Conservation (phyloP, 2,329 filamentous ascomycete species). For the Clarireedia sp. region DNA sequence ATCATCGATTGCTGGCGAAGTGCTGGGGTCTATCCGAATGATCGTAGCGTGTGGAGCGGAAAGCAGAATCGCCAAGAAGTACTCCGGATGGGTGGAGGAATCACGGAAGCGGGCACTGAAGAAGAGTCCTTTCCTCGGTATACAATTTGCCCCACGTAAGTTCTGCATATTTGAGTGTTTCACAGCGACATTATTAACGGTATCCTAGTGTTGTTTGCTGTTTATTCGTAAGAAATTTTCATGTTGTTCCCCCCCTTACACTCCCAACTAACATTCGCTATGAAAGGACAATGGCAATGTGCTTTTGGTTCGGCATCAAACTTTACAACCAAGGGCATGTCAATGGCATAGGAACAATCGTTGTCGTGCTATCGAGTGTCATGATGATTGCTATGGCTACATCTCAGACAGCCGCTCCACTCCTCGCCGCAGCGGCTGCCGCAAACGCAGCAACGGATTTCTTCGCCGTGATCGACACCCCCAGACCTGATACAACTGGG, state of each 20-base stretch:
- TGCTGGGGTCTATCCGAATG: slow-evolving; percentile 52
- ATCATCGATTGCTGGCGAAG: slow-evolving; percentile 52
- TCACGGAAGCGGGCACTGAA: slow-evolving; percentile 42
- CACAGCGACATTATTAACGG: not conserved
- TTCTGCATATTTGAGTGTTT: not conserved
- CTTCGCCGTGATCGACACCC: slow-evolving; percentile 29
- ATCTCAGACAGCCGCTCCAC: slow-evolving; percentile 47
- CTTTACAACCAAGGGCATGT: slow-evolving; percentile 41
- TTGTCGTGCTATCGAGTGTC: slow-evolving; percentile 31
- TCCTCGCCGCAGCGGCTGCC: slow-evolving; percentile 39
- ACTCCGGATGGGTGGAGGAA: slow-evolving; percentile 47
- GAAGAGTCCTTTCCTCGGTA: slow-evolving; percentile 42
- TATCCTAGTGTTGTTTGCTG: slow-evolving; percentile 30
- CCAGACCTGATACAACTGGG: slow-evolving; percentile 31
- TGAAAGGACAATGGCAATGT: slow-evolving; percentile 44
- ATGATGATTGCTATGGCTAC: slow-evolving; percentile 27
- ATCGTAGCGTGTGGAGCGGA: slow-evolving; percentile 56
- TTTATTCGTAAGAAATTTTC: slow-evolving; percentile 22
- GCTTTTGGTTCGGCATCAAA: slow-evolving; percentile 56
- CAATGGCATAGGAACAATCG: slow-evolving; percentile 43
- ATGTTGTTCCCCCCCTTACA: not conserved
- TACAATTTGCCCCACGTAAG: slow-evolving; percentile 41
- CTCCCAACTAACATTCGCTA: not conserved
- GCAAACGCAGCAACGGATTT: slow-evolving; percentile 31
- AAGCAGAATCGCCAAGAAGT: slow-evolving; percentile 43